Evolutionary conservation across 352 stramenopile genomes (phyloP).

Genomic region (Pythium sukuiense): DNA sequence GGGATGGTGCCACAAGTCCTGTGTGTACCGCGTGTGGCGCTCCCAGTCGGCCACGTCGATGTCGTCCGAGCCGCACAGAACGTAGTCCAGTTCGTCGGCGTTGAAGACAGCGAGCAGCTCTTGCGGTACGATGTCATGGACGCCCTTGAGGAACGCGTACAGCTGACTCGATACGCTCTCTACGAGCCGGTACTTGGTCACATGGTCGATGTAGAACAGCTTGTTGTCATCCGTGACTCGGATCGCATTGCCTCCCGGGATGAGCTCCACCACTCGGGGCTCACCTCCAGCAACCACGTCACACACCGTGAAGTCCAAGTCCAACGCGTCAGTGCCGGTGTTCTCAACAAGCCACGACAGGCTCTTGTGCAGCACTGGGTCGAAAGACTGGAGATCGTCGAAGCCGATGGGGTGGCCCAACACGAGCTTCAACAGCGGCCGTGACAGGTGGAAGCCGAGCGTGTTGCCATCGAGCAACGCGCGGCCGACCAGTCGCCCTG

Average conservation of each 20-base stretch:
- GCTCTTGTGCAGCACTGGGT: constrained; percentile 51
- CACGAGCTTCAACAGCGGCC: constrained; percentile 96
- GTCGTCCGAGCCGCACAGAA: constrained; percentile 95
- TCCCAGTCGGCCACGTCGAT: constrained; percentile 97
- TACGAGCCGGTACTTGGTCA: constrained; percentile 59
- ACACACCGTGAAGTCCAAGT: constrained; percentile 40
- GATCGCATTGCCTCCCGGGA: constrained; percentile 53
- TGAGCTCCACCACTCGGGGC: constrained; percentile 45
- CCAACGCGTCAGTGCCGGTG: constrained; percentile 44
- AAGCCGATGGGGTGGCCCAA: constrained; percentile 93
- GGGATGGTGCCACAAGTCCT: constrained; percentile 40
- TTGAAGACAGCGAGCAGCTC: constrained; percentile 95
- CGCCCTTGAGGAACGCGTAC: constrained; percentile 81
- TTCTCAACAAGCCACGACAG: constrained; percentile 50
- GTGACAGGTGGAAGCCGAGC: constrained; percentile 91
- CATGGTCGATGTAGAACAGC: constrained; percentile 88
- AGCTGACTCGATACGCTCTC: constrained; percentile 57
- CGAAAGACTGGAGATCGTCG: constrained; percentile 85
- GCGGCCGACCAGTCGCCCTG: constrained; percentile 55
- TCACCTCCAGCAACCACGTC: constrained; percentile 6
- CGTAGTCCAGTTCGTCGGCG: constrained; percentile 95
- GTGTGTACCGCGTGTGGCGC: constrained; percentile 65
- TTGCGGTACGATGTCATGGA: constrained; percentile 96
- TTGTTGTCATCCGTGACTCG: constrained; percentile 95
- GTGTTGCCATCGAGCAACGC: constrained; percentile 86